These are phyloP conservation scores for Tanozyma kutaoensis DNA, from an alignment of 805 yeast species.

Conservation along the genomic window DNA sequence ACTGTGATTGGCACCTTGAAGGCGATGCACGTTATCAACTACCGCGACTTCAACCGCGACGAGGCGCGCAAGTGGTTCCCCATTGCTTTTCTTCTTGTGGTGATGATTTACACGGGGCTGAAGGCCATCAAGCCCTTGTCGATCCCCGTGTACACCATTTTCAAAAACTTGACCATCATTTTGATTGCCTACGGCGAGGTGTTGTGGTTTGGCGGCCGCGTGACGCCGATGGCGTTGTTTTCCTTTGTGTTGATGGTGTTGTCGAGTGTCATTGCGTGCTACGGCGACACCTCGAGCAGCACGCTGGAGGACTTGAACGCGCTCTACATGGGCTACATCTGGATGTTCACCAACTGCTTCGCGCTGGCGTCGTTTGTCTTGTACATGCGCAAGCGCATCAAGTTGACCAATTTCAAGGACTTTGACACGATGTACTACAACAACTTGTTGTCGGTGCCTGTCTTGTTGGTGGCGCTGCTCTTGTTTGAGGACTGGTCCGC, in stretches of 20 bases:
- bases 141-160: constrained; percentile 94
- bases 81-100: constrained; percentile 75
- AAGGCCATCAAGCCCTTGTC: constrained; percentile 86
- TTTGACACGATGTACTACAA: constrained; percentile 98
- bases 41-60: constrained; percentile 69
- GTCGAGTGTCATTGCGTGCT: constrained; percentile 91
- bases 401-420: constrained; percentile 92
- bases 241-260: constrained; percentile 88
- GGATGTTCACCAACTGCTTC: constrained; percentile 95
- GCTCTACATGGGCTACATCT: constrained; percentile 66
- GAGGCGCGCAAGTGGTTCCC: constrained; percentile 97
- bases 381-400: constrained; percentile 94
- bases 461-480: constrained; percentile 63
- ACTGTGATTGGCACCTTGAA: constrained; percentile 62
- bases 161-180: constrained; percentile 94
- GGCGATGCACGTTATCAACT: constrained; percentile 62
- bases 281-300: constrained; percentile 52
- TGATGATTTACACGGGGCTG: constrained; percentile 92
- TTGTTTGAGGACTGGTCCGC: constrained; percentile 88
- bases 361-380: constrained; percentile 89
- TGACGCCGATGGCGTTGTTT: constrained; percentile 78
- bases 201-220: constrained; percentile 89
- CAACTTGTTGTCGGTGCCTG: constrained; percentile 87
- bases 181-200: constrained; percentile 98
- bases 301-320: constrained; percentile 30